Base-by-base conservation (phyloP, 768 basidiomycete species). In the Russula olivacea region DNA sequence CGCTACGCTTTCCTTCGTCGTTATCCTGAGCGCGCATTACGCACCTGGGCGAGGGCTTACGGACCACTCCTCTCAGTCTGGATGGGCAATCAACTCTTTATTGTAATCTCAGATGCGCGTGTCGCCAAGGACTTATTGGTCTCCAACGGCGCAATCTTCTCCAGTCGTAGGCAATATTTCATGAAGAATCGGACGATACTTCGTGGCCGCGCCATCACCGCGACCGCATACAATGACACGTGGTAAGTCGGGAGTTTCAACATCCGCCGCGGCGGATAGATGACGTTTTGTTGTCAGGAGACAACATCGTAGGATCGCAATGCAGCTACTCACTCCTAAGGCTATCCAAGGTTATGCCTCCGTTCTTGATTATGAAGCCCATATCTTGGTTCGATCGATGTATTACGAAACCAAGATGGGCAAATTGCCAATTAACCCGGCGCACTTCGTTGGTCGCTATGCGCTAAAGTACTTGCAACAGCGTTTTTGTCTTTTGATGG, bases 21-120 rank as follows among this genome's bases (percentile, higher is more conserved):
- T 15, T 80, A 78, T 45, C 79, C 80, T 2, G 80, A 81, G 67
- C 72, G 76, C 38, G 74, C 74, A 2, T 70, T 81, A 12, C 72
- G 77, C 57, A 64, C 69, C 41, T 81, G 80, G 80, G 73, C 76
- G 2, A 75, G 76, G 57, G 73, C 74, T 54, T 81, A 74, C 58
- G 80, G 80, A 0, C 70, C 77, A 1, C 55, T 81, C 10, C 79
- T 76, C 64, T 80, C 80, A 7, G 63, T 81, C 56, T 78, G 75
- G 74, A 73, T 81, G 25, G 80, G 80, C n/a, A 76, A 78, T 62
- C 80, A 80, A 62, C 76, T 79, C 21, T 78, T 80, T 64, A 73
- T 81, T 51, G 71, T 79, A 50, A 61, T 81, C 38, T 80, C 79
- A 4, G 78, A 79, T 64, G 74, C 79, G 11, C 71, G 72, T 21